Percentiles rank a stretch among this genome's conserved stretches.
Evolutionary conservation across 257 asterid species (phyloP).

Genomic region (Galeopsis tetrahit): DNA sequence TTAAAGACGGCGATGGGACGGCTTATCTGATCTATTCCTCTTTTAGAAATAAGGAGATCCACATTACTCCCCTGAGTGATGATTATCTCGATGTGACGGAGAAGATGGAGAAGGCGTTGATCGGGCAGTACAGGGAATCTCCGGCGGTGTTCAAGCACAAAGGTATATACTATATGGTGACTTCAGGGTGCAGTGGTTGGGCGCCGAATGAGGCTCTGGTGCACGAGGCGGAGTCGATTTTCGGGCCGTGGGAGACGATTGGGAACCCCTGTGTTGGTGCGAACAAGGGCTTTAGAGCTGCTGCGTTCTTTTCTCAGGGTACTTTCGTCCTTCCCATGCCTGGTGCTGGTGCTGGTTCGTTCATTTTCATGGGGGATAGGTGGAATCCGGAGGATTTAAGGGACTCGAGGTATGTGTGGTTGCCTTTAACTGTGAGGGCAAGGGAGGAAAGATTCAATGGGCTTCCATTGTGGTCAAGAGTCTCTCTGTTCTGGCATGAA

Average conservation of each 20-base stretch:
- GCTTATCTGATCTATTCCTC: slow-evolving; percentile 70
- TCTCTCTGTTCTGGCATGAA: slow-evolving; percentile 71
- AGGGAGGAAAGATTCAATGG: slow-evolving; percentile 35
- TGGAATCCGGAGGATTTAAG: slow-evolving; percentile 67
- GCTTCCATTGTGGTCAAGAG: slow-evolving; percentile 54
- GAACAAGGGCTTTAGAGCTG: slow-evolving; percentile 51
- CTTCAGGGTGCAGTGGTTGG: slow-evolving; percentile 93
- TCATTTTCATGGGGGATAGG: slow-evolving; percentile 75
- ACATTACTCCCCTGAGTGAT: slow-evolving; percentile 46
- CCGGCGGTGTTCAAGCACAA: slow-evolving; percentile 71
- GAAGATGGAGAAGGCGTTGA: slow-evolving; percentile 42
- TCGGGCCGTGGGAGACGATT: slow-evolving; percentile 83
- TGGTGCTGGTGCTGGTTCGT: slow-evolving; percentile 45
- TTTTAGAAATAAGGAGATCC: slow-evolving; percentile 63
- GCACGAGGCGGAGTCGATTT: slow-evolving; percentile 69
- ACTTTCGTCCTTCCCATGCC: slow-evolving; percentile 71
- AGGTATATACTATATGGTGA: slow-evolving; percentile 65
- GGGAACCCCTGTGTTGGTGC: slow-evolving; percentile 89
- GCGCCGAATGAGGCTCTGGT: slow-evolving; percentile 79
- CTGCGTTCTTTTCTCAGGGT: slow-evolving; percentile 74
- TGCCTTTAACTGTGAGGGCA: slow-evolving; percentile 63
- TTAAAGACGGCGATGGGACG: slow-evolving; percentile 60
- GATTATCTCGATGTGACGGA: slow-evolving; percentile 50
- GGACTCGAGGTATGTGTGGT: slow-evolving; percentile 79
- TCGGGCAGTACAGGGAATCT: slow-evolving; percentile 75